Percentiles rank a stretch among this genome's conserved stretches.
Evolutionary conservation across 2,329 filamentous ascomycete species (phyloP).

Genomic region (Diplodia sapinea): DNA sequence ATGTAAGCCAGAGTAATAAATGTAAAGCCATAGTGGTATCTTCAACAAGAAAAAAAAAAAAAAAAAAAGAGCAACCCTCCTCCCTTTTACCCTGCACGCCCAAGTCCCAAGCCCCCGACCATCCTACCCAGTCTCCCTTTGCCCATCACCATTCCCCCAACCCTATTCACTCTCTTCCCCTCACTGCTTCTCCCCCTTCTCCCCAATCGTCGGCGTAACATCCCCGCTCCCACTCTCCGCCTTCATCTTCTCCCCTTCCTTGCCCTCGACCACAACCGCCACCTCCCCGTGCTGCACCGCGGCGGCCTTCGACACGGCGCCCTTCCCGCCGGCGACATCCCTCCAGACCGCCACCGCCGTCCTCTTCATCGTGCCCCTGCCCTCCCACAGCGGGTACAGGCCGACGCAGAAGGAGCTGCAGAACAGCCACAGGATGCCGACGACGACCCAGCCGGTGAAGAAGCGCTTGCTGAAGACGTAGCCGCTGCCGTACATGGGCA

Average conservation of each 20-base stretch:
- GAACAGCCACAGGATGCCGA: conserved; percentile 76
- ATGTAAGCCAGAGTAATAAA: neutral
- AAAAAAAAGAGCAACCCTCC: neutral
- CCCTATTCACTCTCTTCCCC: neutral
- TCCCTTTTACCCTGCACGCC: neutral
- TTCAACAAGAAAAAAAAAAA: neutral
- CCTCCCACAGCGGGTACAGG: conserved; percentile 81
- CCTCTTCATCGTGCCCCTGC: conserved; percentile 67
- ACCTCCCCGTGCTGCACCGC: neutral
- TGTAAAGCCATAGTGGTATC: neutral
- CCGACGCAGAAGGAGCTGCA: conserved; percentile 74
- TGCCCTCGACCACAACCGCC: conserved; percentile 2
- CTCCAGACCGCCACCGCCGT: conserved; percentile 66
- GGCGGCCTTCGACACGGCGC: neutral
- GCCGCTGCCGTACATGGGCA: conserved; percentile 83
- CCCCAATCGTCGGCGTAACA: conserved; percentile 13
- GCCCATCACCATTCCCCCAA: neutral
- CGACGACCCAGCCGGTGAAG: conserved; percentile 79
- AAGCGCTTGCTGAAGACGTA: conserved; percentile 85
- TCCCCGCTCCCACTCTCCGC: conserved; percentile 12
- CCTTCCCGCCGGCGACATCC: conserved; percentile 55
- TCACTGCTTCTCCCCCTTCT: conserved; percentile 22
- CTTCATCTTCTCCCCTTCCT: neutral
- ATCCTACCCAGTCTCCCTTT: too few species aligned
- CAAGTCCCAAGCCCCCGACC: neutral